Conservation (phyloP, 768 basidiomycete genomes). For the Paxillus involutus region DNA sequence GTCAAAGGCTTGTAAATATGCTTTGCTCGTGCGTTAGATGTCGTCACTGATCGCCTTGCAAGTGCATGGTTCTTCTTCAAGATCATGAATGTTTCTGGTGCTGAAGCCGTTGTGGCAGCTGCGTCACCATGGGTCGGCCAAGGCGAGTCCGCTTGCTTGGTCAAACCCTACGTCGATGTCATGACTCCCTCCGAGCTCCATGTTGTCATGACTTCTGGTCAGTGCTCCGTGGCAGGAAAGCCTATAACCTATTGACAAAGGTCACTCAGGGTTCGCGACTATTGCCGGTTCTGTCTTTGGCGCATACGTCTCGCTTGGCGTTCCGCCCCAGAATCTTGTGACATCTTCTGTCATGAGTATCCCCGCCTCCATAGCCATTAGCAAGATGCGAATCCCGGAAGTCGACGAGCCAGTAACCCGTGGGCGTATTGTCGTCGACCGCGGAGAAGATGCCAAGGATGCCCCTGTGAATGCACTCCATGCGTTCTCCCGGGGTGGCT, state of each 20-base stretch:
- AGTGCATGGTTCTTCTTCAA: slow-evolving; percentile 95
- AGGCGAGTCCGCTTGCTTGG: slow-evolving; percentile 86
- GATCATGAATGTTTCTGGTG: slow-evolving; percentile 88
- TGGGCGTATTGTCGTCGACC: slow-evolving; percentile 76
- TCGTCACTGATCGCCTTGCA: slow-evolving; percentile 2
- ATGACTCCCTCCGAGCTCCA: slow-evolving; percentile 89
- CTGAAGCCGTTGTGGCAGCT: slow-evolving; percentile 90
- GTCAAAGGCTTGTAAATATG: slow-evolving; percentile 72
- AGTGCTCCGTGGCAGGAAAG: slow-evolving; percentile 7
- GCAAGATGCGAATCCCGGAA: slow-evolving; percentile 86
- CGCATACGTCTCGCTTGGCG: slow-evolving; percentile 79
- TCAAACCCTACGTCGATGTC: slow-evolving; percentile 77
- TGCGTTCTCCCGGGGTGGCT: slow-evolving; percentile 83
- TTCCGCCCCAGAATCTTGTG: slow-evolving; percentile 76
- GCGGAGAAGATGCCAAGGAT: slow-evolving; percentile 59
- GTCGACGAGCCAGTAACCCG: slow-evolving; percentile 83
- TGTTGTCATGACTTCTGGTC: slow-evolving; percentile 84
- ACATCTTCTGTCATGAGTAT: slow-evolving; percentile 95
- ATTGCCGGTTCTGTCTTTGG: slow-evolving; percentile 89
- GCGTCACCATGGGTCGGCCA: slow-evolving; percentile 94
- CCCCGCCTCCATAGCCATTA: slow-evolving; percentile 90
- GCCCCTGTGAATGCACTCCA: slow-evolving; percentile 79
- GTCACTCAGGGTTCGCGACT: slow-evolving; percentile 67
- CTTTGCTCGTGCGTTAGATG: not conserved
- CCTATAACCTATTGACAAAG: slow-evolving; percentile 2